Evolutionary conservation across 139 green algal genomes (phyloP).

Genomic region (Chlamydomonas schloesseri): DNA sequence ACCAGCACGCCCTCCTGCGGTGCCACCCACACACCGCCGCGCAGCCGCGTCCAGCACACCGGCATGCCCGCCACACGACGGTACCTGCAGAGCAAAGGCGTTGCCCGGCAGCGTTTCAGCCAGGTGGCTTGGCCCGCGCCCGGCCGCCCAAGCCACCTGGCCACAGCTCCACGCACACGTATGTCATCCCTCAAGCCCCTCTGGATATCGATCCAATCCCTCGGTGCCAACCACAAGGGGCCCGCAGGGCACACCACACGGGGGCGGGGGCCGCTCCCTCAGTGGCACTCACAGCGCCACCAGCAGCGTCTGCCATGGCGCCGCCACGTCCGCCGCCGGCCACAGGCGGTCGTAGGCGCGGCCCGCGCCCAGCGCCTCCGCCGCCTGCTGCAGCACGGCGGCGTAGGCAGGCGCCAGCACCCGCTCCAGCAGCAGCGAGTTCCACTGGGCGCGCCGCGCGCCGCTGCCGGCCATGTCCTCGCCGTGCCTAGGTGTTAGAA

Average conservation of each 20-base stretch:
- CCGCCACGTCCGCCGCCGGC: slow-evolving; percentile 45
- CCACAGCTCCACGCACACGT: too few relatives aligned
- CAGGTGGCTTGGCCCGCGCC: too few relatives aligned
- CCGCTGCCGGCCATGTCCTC: slow-evolving; percentile 76
- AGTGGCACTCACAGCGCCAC: not conserved
- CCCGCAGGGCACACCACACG: too few relatives aligned
- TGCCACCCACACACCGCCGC: slow-evolving; percentile 65
- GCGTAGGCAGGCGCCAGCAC: slow-evolving; percentile 71
- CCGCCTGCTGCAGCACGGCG: slow-evolving; percentile 60
- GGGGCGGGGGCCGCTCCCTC: too few relatives aligned
- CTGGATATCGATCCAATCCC: too few relatives aligned
- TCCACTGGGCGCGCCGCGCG: slow-evolving; percentile 75
- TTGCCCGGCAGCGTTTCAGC: too few relatives aligned
- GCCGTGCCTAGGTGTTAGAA: slow-evolving; percentile 73
- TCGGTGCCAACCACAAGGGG: too few relatives aligned
- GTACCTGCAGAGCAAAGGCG: slow-evolving; percentile 6
- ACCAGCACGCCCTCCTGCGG: slow-evolving; percentile 51
- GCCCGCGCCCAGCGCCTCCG: slow-evolving; percentile 58
- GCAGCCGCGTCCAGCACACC: slow-evolving; percentile 57
- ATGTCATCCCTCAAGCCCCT: too few relatives aligned
- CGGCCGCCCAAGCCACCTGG: too few relatives aligned
- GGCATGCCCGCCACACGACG: slow-evolving; percentile 25
- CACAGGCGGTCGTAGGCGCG: slow-evolving; percentile 66
- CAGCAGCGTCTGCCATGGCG: slow-evolving; percentile 72
- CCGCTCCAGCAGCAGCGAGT: slow-evolving; percentile 71